Evolutionary conservation across 2,329 filamentous ascomycete species (phyloP).

Genomic region (Claviceps digitariae): DNA sequence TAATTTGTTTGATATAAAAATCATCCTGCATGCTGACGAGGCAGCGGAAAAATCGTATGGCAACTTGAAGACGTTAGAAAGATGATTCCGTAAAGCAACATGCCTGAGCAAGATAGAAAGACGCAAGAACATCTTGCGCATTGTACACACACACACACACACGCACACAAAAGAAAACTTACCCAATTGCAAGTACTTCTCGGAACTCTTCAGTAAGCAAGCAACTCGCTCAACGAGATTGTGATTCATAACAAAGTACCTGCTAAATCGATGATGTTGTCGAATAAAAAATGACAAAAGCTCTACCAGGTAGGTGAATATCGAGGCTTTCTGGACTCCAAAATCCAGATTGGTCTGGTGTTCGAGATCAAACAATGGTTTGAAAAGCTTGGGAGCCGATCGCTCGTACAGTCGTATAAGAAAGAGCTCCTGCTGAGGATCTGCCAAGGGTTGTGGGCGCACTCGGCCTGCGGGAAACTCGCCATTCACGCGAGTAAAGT

Average conservation of each 20-base stretch:
- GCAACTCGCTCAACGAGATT: slow-evolving; percentile 65
- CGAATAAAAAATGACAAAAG: slow-evolving; percentile 89
- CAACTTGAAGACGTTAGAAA: slow-evolving; percentile 37
- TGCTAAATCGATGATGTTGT: slow-evolving; percentile 74
- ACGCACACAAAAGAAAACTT: slow-evolving; percentile 18
- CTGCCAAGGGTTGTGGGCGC: slow-evolving; percentile 36
- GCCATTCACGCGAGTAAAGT: slow-evolving; percentile 50
- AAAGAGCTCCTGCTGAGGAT: slow-evolving; percentile 73
- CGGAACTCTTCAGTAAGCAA: slow-evolving; percentile 66
- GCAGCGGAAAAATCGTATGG: slow-evolving; percentile 86
- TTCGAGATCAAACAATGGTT: slow-evolving; percentile 72
- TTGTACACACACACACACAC: neutral
- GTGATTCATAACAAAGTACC: slow-evolving; percentile 74
- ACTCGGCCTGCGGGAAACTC: slow-evolving; percentile 55
- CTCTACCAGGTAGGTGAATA: slow-evolving; percentile 84
- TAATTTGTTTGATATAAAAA: slow-evolving; percentile 77
- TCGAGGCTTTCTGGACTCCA: slow-evolving; percentile 69
- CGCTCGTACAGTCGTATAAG: slow-evolving; percentile 81
- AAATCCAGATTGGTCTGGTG: slow-evolving; percentile 55
- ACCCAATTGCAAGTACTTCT: slow-evolving; percentile 90
- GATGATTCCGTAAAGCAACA: neutral
- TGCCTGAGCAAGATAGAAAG: neutral
- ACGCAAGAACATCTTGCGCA: neutral
- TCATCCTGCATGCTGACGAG: slow-evolving; percentile 78
- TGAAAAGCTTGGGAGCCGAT: slow-evolving; percentile 73